Base-by-base conservation (phyloP, 2,329 filamentous ascomycete genomes). In the Ascosphaera apis region DNA sequence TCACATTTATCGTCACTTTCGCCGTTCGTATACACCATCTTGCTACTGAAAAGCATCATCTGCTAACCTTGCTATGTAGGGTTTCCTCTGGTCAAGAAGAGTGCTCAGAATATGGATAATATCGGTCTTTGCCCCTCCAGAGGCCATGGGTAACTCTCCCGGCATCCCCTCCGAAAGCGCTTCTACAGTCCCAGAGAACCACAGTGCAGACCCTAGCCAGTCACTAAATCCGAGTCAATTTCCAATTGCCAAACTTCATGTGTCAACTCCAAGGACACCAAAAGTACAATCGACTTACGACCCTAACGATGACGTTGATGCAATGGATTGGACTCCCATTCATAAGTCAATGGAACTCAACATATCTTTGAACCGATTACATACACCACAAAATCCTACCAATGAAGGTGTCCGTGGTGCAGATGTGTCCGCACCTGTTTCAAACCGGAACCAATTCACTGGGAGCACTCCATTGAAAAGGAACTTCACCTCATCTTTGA, bases 251-350 rank as follows among this genome's bases (percentile, higher is more conserved):
- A 56, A 54, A 39, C 46, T 63, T 39, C 52, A 53, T 17, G 42
- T 48, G 37, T 41, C 44, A 36, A 12, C 48, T 36, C 23, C 38
- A 47, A 33, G 40, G 45, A 15, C 41, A 42, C 11, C 39, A 43
- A 21, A 38, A 43, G 16, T 35, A 43, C n/a, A 38, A 47, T 23
- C 48, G 54, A 35, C 47, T 48, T 33, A 47, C 53, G 15, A 56
- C 55, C 15, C 54, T 9, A 40, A 44, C 17, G 46, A 49, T 25
- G 42, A 44, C 15, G 47, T 44, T 13, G 58, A 62, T 40, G 52
- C 51, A 31, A 64, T 65, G 61, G 61, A 65, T 40, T 65, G 61
- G 61, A 58, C 57, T 23, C 61, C 61, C n/a, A 57, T 59, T 25
- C 51, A 56, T 30, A 48, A 53, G 36, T 41, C 52, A 15, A 46